These are phyloP conservation scores for Ustilago tritici DNA, from an alignment of 1,284 basidiomycete genomes.

Conservation along the genomic window DNA sequence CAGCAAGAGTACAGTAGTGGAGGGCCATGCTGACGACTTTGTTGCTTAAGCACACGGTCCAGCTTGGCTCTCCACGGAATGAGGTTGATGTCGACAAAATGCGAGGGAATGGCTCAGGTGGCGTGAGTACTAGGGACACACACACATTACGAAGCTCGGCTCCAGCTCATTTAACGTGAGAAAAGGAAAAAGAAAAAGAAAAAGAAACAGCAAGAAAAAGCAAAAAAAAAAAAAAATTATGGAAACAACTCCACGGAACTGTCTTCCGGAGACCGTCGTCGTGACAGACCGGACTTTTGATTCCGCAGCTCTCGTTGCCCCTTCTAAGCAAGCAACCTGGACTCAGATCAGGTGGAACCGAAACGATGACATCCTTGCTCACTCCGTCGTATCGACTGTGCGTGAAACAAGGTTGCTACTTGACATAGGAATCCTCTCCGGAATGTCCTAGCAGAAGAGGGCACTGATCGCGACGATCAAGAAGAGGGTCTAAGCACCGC, in stretches of 20 bases:
- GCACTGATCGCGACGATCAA: too few relatives aligned
- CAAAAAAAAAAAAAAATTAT: background rate
- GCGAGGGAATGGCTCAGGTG: background rate
- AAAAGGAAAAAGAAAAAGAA: slow-evolving; percentile 2
- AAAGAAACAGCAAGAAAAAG: background rate
- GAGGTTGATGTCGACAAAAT: too few relatives aligned
- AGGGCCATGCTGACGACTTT: background rate
- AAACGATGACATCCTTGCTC: background rate
- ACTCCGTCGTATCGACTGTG: too few relatives aligned
- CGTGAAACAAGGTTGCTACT: background rate
- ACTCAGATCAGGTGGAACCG: background rate
- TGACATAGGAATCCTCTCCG: background rate
- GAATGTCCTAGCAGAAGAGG: background rate
- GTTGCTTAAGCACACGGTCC: background rate
- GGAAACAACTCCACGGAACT: slow-evolving; percentile 21
- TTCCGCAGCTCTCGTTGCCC: background rate
- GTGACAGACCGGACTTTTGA: slow-evolving; percentile 1
- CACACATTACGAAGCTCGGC: too few relatives aligned
- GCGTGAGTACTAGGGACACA: background rate
- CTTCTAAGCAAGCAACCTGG: background rate
- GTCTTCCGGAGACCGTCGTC: background rate
- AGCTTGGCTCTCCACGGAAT: slow-evolving; percentile 4
- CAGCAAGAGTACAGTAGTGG: background rate
- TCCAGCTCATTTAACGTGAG: background rate
- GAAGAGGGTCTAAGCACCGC: background rate